Conservation (phyloP, 176 grass and related monocot genomes). For the Microstegium vimineum region DNA sequence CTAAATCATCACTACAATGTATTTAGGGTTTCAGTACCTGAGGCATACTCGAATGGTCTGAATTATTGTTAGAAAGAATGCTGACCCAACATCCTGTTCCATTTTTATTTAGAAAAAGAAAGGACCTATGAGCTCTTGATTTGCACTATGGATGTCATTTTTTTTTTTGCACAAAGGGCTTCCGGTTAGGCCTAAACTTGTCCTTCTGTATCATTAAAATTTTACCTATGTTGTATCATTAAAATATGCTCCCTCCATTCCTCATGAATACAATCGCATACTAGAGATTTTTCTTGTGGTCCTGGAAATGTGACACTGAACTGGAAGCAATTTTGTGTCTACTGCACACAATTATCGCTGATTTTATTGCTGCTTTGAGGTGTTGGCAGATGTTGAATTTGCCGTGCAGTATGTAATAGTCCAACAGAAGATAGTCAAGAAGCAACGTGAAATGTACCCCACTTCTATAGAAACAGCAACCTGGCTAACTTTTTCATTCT, state of each 20-base stretch:
- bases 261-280: background rate
- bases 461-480: too few relatives aligned
- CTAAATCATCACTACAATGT: constrained; percentile 92
- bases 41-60: constrained; percentile 19
- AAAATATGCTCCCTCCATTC: background rate
- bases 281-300: background rate
- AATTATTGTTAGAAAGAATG: background rate
- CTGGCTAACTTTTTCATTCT: too few relatives aligned
- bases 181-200: background rate
- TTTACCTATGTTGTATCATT: background rate
- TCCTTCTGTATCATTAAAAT: background rate
- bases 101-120: background rate
- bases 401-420: background rate
- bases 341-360: background rate
- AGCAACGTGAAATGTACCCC: too few relatives aligned
- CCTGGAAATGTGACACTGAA: background rate
- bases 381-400: background rate
- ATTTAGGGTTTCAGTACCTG: constrained; percentile 57
- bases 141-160: background rate
- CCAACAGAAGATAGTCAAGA: too few relatives aligned
- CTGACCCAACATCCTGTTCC: background rate
- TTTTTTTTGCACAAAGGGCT: background rate
- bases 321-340: background rate
- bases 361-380: background rate
- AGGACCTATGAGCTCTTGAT: background rate